Evolutionary conservation across 1,139 yeast genomes (phyloP).

Genomic region (Yamadazyma atmosphaerica): DNA sequence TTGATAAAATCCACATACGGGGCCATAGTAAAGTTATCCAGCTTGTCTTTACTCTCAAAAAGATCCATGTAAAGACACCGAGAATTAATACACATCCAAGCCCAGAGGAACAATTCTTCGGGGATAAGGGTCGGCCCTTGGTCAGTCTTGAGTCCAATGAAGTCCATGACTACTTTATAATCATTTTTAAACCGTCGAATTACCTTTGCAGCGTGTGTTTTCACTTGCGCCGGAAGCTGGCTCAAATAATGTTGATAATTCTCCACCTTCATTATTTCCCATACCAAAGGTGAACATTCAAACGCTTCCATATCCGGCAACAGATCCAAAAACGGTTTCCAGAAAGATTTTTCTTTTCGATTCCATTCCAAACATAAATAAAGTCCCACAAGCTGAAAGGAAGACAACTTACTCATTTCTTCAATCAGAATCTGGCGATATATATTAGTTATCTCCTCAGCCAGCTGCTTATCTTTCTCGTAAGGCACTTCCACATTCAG

Average conservation of each 20-base stretch:
- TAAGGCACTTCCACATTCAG: constrained; percentile 19
- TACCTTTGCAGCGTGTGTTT: constrained; percentile 36
- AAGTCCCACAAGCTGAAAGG: constrained; percentile 50
- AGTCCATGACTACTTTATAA: constrained; percentile 22
- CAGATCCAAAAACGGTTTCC: constrained; percentile 64
- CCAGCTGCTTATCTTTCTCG: constrained; percentile 14
- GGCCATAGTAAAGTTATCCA: constrained; percentile 84
- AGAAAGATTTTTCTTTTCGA: constrained; percentile 48
- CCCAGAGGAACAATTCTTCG: constrained; percentile 49
- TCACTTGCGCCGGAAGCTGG: constrained; percentile 41
- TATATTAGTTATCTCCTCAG: constrained; percentile 26
- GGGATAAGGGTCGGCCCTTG: constrained; percentile 7
- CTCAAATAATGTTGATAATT: constrained; percentile 26
- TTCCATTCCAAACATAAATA: constrained; percentile 49
- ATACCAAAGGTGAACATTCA: constrained; percentile 48
- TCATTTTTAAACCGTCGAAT: constrained; percentile 39
- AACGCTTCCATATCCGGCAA: constrained; percentile 56
- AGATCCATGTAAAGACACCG: constrained; percentile 83
- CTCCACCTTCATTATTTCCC: constrained; percentile 39
- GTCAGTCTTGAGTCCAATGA: not conserved
- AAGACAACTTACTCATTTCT: constrained; percentile 34
- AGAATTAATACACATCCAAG: constrained; percentile 88
- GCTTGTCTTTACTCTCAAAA: constrained; percentile 45
- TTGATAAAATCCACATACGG: constrained; percentile 90
- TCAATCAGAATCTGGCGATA: constrained; percentile 30